A percentile compares a stretch with the other conserved stretches of the same genome.
These are phyloP conservation scores for Cytospora paraplurivora DNA, from an alignment of 2,329 filamentous ascomycete genomes.

Conservation along the genomic window DNA sequence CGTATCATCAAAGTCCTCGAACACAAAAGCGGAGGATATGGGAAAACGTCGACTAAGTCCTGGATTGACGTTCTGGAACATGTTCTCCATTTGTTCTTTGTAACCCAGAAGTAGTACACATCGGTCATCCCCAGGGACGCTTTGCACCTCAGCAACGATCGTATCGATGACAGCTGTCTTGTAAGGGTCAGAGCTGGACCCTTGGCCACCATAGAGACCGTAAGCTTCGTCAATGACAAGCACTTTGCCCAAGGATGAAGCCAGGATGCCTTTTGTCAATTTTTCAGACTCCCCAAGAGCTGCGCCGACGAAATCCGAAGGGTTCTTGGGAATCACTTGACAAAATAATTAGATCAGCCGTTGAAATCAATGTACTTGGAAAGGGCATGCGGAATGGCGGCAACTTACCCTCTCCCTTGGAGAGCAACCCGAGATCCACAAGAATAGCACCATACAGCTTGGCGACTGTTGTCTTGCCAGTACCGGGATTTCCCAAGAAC, in stretches of 20 bases:
- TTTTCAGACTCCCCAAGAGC: constrained; percentile 67
- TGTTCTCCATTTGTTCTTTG: constrained; percentile 66
- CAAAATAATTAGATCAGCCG: constrained; percentile 1
- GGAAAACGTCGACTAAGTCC: constrained; percentile 69
- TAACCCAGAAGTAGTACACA: constrained; percentile 75
- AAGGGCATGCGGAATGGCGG: too few relatives aligned
- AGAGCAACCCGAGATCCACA: constrained; percentile 66
- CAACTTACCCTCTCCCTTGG: constrained; percentile 63
- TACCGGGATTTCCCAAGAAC: constrained; percentile 72
- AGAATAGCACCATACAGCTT: constrained; percentile 72
- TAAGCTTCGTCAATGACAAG: constrained; percentile 83
- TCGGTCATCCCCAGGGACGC: constrained; percentile 68
- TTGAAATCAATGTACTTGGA: neutral
- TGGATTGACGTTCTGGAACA: constrained; percentile 75
- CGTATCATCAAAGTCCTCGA: constrained; percentile 66
- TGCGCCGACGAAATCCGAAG: constrained; percentile 70
- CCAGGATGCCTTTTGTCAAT: constrained; percentile 72
- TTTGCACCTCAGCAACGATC: constrained; percentile 73
- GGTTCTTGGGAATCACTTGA: constrained; percentile 68
- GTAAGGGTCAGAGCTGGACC: constrained; percentile 44
- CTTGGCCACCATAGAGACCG: constrained; percentile 53
- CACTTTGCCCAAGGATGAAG: constrained; percentile 68
- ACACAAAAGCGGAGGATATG: constrained; percentile 62
- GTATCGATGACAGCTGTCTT: constrained; percentile 71
- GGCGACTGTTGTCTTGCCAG: constrained; percentile 75